Evolutionary conservation across 495 filamentous ascomycete species (phyloP).

Genomic region (Cercophora newfieldiana): DNA sequence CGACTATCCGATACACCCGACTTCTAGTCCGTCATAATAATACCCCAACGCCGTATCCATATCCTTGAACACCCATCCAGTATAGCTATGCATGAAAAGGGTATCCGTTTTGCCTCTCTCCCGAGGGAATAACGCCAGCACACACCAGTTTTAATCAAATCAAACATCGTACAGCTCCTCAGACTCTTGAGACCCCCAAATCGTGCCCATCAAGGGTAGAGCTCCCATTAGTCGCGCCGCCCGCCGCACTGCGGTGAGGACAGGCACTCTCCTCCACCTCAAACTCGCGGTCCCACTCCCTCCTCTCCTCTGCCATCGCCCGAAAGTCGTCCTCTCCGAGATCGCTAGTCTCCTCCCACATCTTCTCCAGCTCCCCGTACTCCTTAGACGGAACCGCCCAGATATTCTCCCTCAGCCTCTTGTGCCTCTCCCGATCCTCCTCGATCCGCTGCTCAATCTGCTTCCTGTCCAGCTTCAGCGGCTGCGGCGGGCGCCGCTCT

Average conservation of each 20-base stretch:
- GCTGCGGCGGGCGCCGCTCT: constrained; percentile 32
- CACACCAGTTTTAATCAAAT: not conserved
- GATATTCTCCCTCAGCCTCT: constrained; percentile 81
- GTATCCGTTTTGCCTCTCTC: not conserved
- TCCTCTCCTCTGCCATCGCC: constrained; percentile 68
- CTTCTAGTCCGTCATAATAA: too few relatives aligned
- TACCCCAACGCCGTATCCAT: too few relatives aligned
- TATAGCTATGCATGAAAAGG: not conserved
- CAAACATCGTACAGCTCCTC: not conserved
- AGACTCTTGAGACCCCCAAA: too few relatives aligned
- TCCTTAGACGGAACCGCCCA: constrained; percentile 76
- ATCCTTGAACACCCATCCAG: too few relatives aligned
- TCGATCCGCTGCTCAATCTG: constrained; percentile 95
- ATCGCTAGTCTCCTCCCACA: constrained; percentile 80
- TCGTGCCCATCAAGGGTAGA: too few relatives aligned
- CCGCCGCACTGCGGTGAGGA: constrained; percentile 20
- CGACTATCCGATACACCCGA: too few relatives aligned
- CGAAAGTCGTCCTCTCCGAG: constrained; percentile 81
- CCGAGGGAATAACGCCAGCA: not conserved
- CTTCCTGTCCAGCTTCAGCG: constrained; percentile 65
- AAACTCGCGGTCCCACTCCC: constrained; percentile 55
- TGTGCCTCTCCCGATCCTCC: constrained; percentile 94
- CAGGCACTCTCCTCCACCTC: constrained; percentile 17
- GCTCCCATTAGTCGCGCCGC: not conserved
- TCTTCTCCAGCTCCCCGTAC: constrained; percentile 61